Base-by-base conservation (phyloP, 2,329 filamentous ascomycete genomes). In the Rhynchosporium graminicola region DNA sequence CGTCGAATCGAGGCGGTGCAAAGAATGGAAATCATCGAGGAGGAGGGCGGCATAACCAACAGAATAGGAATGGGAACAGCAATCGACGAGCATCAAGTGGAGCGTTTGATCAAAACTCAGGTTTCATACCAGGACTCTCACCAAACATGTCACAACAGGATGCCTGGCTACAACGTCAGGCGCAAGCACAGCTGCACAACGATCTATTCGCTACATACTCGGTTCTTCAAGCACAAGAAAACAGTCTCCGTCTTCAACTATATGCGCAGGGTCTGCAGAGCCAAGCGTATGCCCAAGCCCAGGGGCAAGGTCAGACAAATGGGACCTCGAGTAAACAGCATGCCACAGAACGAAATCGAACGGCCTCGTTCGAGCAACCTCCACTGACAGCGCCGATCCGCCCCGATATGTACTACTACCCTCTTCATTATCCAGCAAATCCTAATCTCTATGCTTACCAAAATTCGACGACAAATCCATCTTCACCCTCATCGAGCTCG, bases 321-420 rank as follows among this genome's bases (percentile, higher is more conserved):
- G 76, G 67, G 60, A 72, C 4, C 61, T 55, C 67, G 43, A 64
- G 65, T 15, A 72, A 71, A 36, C 78, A 61, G 71, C 79, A 58
- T 71, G 76, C 36, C 79, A 84, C 69, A 76, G 86, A 65, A 82
- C 84, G 73, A 55, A 71, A 69, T 43, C 80, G 86, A 64, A 87
- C 84, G 6, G 86, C 83, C 70, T 87, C 85, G 12, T 84, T 87
- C 69, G 85, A 88, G 69, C 86, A 82, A 60, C 79, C 83, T 20
- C 85, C 85, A 4, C 72, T 86, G 43, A 83, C 79, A n/a, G 83
- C 84, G 0, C 83, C 85, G 2, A 71, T 86, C 3, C 80, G 81
- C 9, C 81, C 81, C 1, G 85, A 88, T 12, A 71, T 85, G 66
- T 87, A 82, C 71, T 78, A 80, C 63, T 80, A 84, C 65, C 80